Evolutionary conservation across 148 eudicot genomes (phyloP).

Genomic region (Persicaria maculosa): DNA sequence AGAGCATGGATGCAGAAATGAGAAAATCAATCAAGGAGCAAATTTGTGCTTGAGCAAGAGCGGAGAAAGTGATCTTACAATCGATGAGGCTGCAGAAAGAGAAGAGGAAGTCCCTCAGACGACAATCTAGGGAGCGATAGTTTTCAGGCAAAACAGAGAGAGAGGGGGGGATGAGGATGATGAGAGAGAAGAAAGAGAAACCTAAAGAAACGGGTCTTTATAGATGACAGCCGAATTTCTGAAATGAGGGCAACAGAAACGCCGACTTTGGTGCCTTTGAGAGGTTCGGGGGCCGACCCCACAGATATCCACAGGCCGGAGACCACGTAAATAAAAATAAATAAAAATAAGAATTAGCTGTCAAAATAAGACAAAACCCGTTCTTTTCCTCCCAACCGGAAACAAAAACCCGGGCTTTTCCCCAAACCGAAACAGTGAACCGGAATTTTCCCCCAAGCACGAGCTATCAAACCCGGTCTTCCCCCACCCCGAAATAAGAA

Average conservation of each 20-base stretch:
- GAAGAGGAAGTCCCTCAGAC: neutral
- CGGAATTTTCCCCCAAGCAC: no score
- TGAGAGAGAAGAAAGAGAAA: conserved; percentile 5
- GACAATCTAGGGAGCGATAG: conserved; percentile 4
- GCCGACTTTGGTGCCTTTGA: conserved; percentile 8
- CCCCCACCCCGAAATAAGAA: no score
- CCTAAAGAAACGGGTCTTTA: conserved; percentile 11
- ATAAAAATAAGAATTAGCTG: no score
- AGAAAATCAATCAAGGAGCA: neutral
- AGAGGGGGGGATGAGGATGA: neutral
- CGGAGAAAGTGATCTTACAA: conserved; percentile 8
- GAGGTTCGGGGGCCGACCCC: neutral
- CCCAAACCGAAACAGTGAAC: no score
- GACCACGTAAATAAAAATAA: neutral
- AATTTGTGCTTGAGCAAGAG: neutral
- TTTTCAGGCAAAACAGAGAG: neutral
- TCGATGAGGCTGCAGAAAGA: conserved; percentile 8
- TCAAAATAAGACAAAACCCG: neutral
- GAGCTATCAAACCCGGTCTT: no score
- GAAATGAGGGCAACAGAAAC: conserved; percentile 10
- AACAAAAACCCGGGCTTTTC: no score
- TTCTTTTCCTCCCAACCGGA: no score
- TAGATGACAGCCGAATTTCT: conserved; percentile 10
- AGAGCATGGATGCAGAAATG: neutral
- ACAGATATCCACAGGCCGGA: conserved; percentile 3